These are phyloP conservation scores for Pseudonectria foliicola DNA, from an alignment of 2,329 filamentous ascomycete species.

Conservation along the genomic window DNA sequence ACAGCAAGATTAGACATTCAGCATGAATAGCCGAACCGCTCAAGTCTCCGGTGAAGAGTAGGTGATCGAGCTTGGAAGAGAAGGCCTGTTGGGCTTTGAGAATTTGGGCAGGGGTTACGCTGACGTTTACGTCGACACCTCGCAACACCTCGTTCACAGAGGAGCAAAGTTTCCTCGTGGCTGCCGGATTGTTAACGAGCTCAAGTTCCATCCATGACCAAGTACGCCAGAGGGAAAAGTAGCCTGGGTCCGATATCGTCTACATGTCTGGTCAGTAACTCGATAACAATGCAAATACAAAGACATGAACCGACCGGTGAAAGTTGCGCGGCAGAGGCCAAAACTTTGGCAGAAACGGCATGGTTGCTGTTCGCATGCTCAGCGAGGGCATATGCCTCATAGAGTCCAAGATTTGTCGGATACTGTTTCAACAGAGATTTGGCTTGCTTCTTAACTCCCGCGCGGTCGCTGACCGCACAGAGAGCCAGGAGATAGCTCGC, in stretches of 20 bases:
- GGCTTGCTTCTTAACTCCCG: slow-evolving; percentile 58
- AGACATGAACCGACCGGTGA: slow-evolving; percentile 21
- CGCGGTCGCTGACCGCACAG: slow-evolving; percentile 48
- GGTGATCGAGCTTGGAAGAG: slow-evolving; percentile 45
- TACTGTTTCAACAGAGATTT: slow-evolving; percentile 66
- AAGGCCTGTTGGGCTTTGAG: slow-evolving; percentile 51
- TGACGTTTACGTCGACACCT: slow-evolving; percentile 7
- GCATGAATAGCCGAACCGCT: slow-evolving; percentile 47
- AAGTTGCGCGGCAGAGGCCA: slow-evolving; percentile 53
- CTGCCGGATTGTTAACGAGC: slow-evolving; percentile 25
- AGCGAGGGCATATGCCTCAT: slow-evolving; percentile 71
- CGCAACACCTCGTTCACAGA: slow-evolving; percentile 26
- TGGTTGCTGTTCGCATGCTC: slow-evolving; percentile 54
- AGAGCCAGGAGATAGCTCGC: slow-evolving; percentile 66
- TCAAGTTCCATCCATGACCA: slow-evolving; percentile 64
- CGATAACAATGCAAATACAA: too few species aligned
- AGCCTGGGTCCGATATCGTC: slow-evolving; percentile 12
- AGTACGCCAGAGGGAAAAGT: slow-evolving; percentile 45
- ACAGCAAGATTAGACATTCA: slow-evolving; percentile 57
- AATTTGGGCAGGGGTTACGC: slow-evolving; percentile 30
- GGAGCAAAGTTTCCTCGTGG: slow-evolving; percentile 34
- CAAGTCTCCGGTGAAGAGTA: slow-evolving; percentile 42
- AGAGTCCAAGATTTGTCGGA: slow-evolving; percentile 58
- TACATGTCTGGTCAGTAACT: slow-evolving; percentile 1
- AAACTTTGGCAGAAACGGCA: slow-evolving; percentile 55